Base-by-base conservation (phyloP, 768 basidiomycete genomes). In the Phanerochaete carnosa region DNA sequence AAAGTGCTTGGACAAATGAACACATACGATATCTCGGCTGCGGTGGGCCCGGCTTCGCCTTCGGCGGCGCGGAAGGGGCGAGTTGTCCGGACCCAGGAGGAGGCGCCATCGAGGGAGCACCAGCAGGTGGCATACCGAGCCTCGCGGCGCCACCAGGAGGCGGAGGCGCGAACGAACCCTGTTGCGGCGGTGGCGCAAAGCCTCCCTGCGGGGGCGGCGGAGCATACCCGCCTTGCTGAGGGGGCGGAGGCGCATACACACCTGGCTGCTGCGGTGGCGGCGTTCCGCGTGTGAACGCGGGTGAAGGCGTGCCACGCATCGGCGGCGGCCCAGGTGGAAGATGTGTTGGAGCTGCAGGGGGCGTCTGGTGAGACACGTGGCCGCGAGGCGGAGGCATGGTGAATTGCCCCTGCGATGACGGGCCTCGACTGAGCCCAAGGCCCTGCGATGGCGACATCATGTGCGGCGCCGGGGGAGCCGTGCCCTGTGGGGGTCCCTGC, bases 1-100 rank as follows among this genome's bases (percentile, higher is more conserved):
- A 6, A 9, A 8, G 32, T 12, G 12, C 52, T 7, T 12, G 11
- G 23, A 8, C 22, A 3, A 23, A 51, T 8, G 37, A 55, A 28
- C 11, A 82, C 85, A 71, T 65, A 88, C 86, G 87, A 72, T 88
- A 86, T 70, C 83, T 83, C 19, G 84, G 77, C 39, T 73, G 73
- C 12, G 78, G 75, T 32, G 81, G 76, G 8, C 78, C 76, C 23
- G 75, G 70, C 11, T 73, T 73, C 12, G 67, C 70, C 28, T 76
- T 71, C 4, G 74, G 73, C 29, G 74, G 74, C 1, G 70, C 52
- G 19, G 72, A 37, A 30, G 70, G 62, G n/a, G 70, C 54, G 19
- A 65, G 70, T 19, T 28, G 32, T 13, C 53, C 53, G 5, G 62
- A 35, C 30, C 57, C 57, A 11, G 56, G 59, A 16, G 55, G 55